Percentiles rank a stretch among this genome's conserved stretches.
phyloP scores from a whole-genome alignment of 2,329 filamentous ascomycete species.

The Aspergillus ustus region DNA sequence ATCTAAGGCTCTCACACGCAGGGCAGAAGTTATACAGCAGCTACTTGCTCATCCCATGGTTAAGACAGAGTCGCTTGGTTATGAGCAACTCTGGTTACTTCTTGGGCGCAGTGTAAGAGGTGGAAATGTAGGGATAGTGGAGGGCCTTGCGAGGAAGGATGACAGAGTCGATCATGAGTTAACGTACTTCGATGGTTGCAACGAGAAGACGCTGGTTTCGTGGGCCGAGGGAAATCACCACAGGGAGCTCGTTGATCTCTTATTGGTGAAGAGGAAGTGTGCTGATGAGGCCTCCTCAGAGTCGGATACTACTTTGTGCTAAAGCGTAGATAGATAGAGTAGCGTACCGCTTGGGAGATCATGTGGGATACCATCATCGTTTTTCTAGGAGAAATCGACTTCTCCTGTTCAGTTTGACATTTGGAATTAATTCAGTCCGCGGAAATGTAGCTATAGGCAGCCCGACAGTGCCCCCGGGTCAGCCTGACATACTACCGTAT shows the following conservation, averaged over 20 bases:
- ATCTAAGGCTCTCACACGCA: neutral
- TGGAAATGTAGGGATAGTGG: neutral
- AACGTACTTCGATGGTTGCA: neutral
- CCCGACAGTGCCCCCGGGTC: too few species aligned
- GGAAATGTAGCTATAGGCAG: too few species aligned
- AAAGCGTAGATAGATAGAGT: too few species aligned
- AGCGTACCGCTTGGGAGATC: too few species aligned
- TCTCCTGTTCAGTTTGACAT: too few species aligned
- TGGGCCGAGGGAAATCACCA: neutral
- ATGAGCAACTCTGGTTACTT: neutral
- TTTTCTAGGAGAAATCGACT: too few species aligned
- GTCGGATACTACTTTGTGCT: too few species aligned
- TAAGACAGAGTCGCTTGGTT: neutral
- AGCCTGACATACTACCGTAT: too few species aligned
- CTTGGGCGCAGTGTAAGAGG: neutral
- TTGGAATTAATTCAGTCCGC: too few species aligned
- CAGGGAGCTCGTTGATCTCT: neutral
- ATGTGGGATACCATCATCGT: too few species aligned
- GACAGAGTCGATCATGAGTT: neutral
- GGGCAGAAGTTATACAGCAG: neutral
- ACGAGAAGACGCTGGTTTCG: neutral
- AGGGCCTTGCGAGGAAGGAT: neutral
- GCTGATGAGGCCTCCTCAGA: neutral
- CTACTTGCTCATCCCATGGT: neutral
- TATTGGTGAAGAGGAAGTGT: neutral